A percentile compares a stretch with the other conserved stretches of the same genome.
Evolutionary conservation across 2,329 filamentous ascomycete species (phyloP).

Genomic region (Graphilbum fragrans): DNA sequence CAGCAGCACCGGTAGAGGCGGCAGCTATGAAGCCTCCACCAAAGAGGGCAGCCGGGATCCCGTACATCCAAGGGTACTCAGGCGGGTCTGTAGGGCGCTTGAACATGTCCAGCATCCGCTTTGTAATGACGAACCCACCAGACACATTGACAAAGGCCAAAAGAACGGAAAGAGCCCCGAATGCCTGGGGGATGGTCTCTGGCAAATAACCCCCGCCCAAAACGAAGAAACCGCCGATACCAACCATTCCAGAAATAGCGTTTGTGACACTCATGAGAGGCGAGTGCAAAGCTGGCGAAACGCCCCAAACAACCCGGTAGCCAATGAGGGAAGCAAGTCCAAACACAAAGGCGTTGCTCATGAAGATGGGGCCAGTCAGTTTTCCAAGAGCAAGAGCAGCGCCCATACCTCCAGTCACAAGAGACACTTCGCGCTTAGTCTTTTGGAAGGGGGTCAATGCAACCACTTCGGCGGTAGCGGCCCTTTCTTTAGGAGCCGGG

Average conservation of each 20-base stretch:
- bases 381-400: constrained; percentile 67
- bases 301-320: constrained; percentile 82
- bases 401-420: constrained; percentile 68
- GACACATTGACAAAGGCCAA: constrained; percentile 82
- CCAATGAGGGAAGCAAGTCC: constrained; percentile 74
- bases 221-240: constrained; percentile 77
- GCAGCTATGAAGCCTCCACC: constrained; percentile 72
- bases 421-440: constrained; percentile 60
- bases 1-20: constrained; percentile 68
- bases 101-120: constrained; percentile 90
- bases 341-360: constrained; percentile 80
- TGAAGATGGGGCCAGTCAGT: constrained; percentile 70
- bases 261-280: constrained; percentile 91
- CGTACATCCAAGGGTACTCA: constrained; percentile 82
- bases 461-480: constrained; percentile 43
- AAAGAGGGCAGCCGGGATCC: constrained; percentile 63
- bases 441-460: constrained; percentile 75
- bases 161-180: constrained; percentile 70
- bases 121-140: constrained; percentile 83
- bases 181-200: constrained; percentile 63
- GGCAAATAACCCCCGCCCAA: constrained; percentile 73
- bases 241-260: constrained; percentile 84
- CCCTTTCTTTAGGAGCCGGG: constrained; percentile 39
- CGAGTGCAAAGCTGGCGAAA: constrained; percentile 70
- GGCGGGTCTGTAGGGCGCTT: constrained; percentile 75